Conservation (phyloP, 1,139 yeast species). For the Diutina rugosa region DNA sequence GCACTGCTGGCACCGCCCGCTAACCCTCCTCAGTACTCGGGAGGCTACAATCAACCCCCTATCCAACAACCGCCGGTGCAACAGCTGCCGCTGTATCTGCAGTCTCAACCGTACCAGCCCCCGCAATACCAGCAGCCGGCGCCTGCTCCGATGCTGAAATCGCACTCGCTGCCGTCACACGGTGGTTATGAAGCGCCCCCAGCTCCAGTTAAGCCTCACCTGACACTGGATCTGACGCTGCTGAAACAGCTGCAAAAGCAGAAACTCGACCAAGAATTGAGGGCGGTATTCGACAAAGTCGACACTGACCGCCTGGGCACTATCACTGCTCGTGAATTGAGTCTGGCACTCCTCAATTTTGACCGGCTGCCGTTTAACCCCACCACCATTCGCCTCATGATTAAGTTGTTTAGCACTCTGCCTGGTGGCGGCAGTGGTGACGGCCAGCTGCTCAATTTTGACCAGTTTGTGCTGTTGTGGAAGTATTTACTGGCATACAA, state of each 20-base stretch:
- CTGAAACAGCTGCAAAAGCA: constrained; percentile 14
- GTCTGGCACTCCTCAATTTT: constrained; percentile 50
- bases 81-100: neutral
- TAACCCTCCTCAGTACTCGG: constrained; percentile 2
- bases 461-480: constrained; percentile 64
- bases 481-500: constrained; percentile 63
- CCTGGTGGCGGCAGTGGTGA: constrained; percentile 17
- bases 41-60: neutral
- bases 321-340: constrained; percentile 46
- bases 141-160: constrained; percentile 7
- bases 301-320: constrained; percentile 43
- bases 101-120: constrained; percentile 7
- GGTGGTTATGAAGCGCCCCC: constrained; percentile 10
- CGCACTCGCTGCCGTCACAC: constrained; percentile 10
- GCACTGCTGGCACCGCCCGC: constrained; percentile 1
- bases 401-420: constrained; percentile 40
- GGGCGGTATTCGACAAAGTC: constrained; percentile 42
- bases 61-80: constrained; percentile 1
- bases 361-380: constrained; percentile 53
- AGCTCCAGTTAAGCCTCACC: constrained; percentile 3
- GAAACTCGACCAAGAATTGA: constrained; percentile 35
- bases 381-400: constrained; percentile 53
- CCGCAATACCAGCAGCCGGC: constrained; percentile 8
- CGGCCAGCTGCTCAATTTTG: constrained; percentile 33
- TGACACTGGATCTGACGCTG: neutral